A percentile compares a stretch with the other conserved stretches of the same genome.
Evolutionary conservation across 208 protist genomes (phyloP).

Genomic region (Leishmania tropica): DNA sequence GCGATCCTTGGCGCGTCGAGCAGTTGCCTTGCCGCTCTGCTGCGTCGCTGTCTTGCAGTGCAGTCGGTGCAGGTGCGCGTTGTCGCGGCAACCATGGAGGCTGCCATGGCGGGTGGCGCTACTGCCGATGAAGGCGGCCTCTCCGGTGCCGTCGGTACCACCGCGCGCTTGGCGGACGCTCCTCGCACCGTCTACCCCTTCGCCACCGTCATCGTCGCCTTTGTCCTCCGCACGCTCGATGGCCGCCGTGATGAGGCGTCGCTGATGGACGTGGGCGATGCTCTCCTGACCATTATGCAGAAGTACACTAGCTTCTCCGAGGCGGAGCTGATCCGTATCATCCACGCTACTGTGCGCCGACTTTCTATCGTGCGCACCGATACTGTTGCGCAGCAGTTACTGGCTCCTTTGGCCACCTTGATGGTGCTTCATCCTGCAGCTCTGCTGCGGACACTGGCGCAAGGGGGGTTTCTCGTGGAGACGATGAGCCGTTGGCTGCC

Average conservation of each 20-base stretch:
- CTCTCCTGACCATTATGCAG: conserved; percentile 47
- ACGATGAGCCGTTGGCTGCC: conserved; percentile 58
- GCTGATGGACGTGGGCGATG: conserved; percentile 50
- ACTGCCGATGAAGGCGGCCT: neutral
- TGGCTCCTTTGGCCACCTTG: conserved; percentile 59
- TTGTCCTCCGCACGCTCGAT: conserved; percentile 44
- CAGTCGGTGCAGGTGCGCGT: conserved; percentile 31
- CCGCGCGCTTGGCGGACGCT: conserved; percentile 18
- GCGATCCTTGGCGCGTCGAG: conserved; percentile 46
- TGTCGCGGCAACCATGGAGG: conserved; percentile 21
- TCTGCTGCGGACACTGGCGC: conserved; percentile 40
- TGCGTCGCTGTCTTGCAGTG: conserved; percentile 47
- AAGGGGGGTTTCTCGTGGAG: conserved; percentile 32
- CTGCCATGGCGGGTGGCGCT: neutral
- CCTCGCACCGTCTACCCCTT: conserved; percentile 33
- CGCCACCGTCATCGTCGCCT: conserved; percentile 46
- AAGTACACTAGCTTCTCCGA: conserved; percentile 39
- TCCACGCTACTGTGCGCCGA: conserved; percentile 42
- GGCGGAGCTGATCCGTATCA: conserved; percentile 37
- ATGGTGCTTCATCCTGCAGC: conserved; percentile 42
- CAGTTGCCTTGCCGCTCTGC: conserved; percentile 52
- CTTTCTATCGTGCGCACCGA: conserved; percentile 44
- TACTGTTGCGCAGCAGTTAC: conserved; percentile 54
- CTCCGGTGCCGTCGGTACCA: neutral
- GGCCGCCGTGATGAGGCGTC: conserved; percentile 35